Evolutionary conservation across 2,329 filamentous ascomycete genomes (phyloP).

Genomic region (Botrytis medusae): DNA sequence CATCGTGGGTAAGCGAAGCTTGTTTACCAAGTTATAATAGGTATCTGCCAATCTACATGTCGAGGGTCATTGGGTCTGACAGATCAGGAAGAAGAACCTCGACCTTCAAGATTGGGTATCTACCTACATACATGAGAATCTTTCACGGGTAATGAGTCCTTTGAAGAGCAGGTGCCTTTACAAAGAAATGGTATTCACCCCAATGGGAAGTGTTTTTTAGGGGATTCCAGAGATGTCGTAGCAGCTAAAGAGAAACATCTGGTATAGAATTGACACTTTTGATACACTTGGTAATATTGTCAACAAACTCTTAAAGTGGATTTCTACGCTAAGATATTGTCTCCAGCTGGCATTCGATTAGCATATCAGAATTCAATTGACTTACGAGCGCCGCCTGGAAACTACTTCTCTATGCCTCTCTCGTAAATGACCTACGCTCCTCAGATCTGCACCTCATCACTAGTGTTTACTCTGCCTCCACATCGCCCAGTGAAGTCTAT

Average conservation of each 20-base stretch:
- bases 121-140: background rate
- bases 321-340: background rate
- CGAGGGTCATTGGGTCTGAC: no score
- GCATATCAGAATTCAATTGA: background rate
- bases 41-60: background rate
- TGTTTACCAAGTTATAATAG: background rate
- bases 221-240: background rate
- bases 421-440: background rate
- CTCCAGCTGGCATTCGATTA: background rate
- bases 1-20: background rate
- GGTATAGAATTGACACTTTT: background rate
- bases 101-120: background rate
- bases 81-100: no score
- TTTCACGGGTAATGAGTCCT: background rate
- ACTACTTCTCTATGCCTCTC: background rate
- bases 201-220: no score
- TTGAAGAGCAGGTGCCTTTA: background rate
- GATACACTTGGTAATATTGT: background rate
- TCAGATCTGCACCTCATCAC: background rate
- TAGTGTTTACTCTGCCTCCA: background rate
- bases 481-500: background rate
- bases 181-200: background rate
- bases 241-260: background rate
- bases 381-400: background rate
- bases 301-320: background rate